Conservation (phyloP, 176 grass and related monocot species). For the Avena insularis region DNA sequence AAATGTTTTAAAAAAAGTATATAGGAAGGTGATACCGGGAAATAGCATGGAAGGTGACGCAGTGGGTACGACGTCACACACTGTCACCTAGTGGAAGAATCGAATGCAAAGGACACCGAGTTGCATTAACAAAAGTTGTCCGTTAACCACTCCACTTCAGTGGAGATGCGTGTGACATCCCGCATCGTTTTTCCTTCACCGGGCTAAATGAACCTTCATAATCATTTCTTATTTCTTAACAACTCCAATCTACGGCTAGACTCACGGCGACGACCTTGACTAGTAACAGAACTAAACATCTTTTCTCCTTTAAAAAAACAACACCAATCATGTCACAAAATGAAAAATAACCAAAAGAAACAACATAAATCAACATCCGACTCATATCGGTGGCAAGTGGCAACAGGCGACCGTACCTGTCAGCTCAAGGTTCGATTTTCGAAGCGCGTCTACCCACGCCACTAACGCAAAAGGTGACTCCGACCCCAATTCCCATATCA, state of each 20-base stretch:
- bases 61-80: background rate
- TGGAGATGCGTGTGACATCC: background rate
- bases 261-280: constrained; percentile 8
- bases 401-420: background rate
- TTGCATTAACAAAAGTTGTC: background rate
- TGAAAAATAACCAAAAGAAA: background rate
- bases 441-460: background rate
- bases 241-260: background rate
- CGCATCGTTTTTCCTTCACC: background rate
- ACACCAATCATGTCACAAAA: background rate
- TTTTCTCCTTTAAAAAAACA: background rate
- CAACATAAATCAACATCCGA: background rate
- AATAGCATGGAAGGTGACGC: background rate
- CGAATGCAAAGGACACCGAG: background rate
- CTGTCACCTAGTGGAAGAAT: background rate
- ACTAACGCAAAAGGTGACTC: too few species aligned
- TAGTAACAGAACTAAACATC: background rate
- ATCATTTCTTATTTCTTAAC: background rate
- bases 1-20: too few species aligned
- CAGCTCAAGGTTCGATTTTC: background rate
- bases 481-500: too few species aligned
- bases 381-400: background rate
- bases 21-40: background rate
- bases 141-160: background rate
- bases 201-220: background rate